Evolutionary conservation across 768 basidiomycete genomes (phyloP).

Genomic region (Nidularia pulvinata): DNA sequence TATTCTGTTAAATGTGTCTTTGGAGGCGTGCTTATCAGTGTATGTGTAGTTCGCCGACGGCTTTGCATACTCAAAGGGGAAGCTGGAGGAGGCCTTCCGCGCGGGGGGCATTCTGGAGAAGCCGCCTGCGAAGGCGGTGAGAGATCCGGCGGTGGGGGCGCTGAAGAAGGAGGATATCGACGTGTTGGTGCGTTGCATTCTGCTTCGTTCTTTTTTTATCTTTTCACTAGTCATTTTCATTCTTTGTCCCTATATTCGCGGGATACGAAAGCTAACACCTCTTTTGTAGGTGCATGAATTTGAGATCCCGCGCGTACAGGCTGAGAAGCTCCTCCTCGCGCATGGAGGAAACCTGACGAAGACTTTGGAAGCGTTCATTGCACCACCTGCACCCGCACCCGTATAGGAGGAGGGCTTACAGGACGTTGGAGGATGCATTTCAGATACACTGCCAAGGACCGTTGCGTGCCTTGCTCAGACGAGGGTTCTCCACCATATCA

Average conservation of each 20-base stretch:
- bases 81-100: conserved; percentile 64
- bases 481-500: too few relatives aligned
- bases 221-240: background rate
- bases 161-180: conserved; percentile 66
- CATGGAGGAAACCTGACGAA: conserved; percentile 52
- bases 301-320: conserved; percentile 56
- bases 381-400: conserved; percentile 5
- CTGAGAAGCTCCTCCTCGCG: conserved; percentile 56
- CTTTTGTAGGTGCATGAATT: conserved; percentile 58
- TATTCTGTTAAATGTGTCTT: background rate
- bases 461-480: too few relatives aligned
- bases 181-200: conserved; percentile 45
- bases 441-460: too few relatives aligned
- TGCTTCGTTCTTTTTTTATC: too few relatives aligned
- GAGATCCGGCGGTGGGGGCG: conserved; percentile 31
- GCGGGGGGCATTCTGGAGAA: conserved; percentile 58
- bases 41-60: conserved; percentile 58
- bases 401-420: too few relatives aligned
- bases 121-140: conserved; percentile 43
- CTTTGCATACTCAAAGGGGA: conserved; percentile 63
- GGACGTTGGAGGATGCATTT: too few relatives aligned
- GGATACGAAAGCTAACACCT: background rate
- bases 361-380: conserved; percentile 42
- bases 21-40: background rate
- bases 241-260: background rate